Conservation (phyloP, 2,329 filamentous ascomycete genomes). For the Paradendryphiella salina region DNA sequence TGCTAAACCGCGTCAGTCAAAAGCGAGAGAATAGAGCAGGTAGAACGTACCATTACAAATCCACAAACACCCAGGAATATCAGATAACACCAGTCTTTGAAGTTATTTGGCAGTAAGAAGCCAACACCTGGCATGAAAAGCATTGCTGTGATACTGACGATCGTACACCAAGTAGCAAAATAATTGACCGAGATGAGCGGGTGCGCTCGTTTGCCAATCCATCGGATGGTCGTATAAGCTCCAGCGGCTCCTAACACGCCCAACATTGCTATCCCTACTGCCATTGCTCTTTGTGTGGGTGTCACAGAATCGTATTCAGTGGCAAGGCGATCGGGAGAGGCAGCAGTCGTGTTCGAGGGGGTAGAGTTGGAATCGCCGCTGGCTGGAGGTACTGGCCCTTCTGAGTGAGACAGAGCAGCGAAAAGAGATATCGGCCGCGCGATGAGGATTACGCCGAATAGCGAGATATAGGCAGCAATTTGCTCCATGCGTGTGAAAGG, state of each 20-base stretch:
- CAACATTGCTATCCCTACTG: constrained; percentile 71
- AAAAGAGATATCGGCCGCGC: constrained; percentile 69
- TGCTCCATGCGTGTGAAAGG: constrained; percentile 78
- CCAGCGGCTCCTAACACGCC: constrained; percentile 70
- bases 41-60: constrained; percentile 65
- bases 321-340: constrained; percentile 29
- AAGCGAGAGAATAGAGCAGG: background rate
- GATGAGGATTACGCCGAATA: constrained; percentile 81
- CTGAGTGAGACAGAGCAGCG: constrained; percentile 32
- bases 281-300: constrained; percentile 67
- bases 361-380: constrained; percentile 38
- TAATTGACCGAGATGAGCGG: constrained; percentile 82
- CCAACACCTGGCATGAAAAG: constrained; percentile 58
- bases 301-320: constrained; percentile 54
- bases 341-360: constrained; percentile 34
- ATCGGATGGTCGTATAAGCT: constrained; percentile 73
- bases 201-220: constrained; percentile 77
- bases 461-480: constrained; percentile 72
- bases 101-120: constrained; percentile 59
- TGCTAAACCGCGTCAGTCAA: constrained; percentile 53
- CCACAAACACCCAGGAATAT: constrained; percentile 71
- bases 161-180: constrained; percentile 70
- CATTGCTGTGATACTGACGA: constrained; percentile 68
- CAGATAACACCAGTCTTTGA: constrained; percentile 68
- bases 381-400: constrained; percentile 34